Evolutionary conservation across 306 rosid genomes (phyloP), one percentile per base, ranked within the genome.

Genomic region (Castanospermum australe): DNA sequence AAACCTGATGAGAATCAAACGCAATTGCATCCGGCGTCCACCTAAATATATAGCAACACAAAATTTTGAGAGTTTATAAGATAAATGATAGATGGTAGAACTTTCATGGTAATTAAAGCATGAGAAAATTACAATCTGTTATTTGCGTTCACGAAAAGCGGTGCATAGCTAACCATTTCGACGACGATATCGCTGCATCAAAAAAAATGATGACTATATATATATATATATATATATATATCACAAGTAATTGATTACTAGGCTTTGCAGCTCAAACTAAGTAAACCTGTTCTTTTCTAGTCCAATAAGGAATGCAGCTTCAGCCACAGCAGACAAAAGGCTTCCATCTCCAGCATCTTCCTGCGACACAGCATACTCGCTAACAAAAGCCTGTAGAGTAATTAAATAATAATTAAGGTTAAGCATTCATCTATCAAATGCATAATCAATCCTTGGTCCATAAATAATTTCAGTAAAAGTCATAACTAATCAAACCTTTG

Each of bases 291-390:
- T 94, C 56, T 51, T 90, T 72, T 94, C 98, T 3, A 94, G 50
- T 33, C 98, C 97, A 45, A 93, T 88, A 18, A 93, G 96, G 61
- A 93, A 93, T 41, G 83, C 97, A 20, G 95, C 98, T 79, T 93
- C 97, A 2, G 86, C 98, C 17, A 91, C 62, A 30, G 92, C 95
- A 17, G 97, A 85, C 1, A 88, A 72, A 70, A 91, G 86, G 54
- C 79, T 91, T 84, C 98, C 98, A 51, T 33, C 0, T 3, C 91
- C 74, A 1, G 84, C 95, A 44, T 92, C 97, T 24, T 73, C 88
- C 20, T 66, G 25, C 10, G 85, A 86, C 61, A 90, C 98, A 20
- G 98, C 98, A 84, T 89, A 94, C 63, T 94, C 98, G 38, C 98
- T 92, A 17, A 94, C 94, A 82, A 90, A 92, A n/a, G 88, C 98